Base-by-base conservation (phyloP, 2,329 filamentous ascomycete genomes). In the Pseudogymnoascus sp. region DNA sequence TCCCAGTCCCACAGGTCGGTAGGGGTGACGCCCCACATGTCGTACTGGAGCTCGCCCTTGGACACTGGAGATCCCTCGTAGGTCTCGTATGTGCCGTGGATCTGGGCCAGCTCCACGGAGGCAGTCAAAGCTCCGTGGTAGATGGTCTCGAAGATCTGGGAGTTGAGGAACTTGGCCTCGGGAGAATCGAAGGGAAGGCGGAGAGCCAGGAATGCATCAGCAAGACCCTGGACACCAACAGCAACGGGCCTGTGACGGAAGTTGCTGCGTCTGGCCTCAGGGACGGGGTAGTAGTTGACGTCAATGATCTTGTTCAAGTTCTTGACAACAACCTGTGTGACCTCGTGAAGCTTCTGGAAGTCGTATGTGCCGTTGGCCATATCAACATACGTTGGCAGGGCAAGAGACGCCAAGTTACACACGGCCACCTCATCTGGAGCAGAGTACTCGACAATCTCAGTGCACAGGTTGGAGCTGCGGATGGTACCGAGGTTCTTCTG, bases 401-500 rank as follows among this genome's bases (percentile, higher is more conserved):
- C 91, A 67, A 99, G 82, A 4, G 95, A 99, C 39, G 95, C 95
- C 77, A 99, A 80, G 80, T 99, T 99, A 83, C 95, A 99, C 65
- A 97, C 95, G 70, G 95, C 95, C 61, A 99, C 95, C 84, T 99
- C 95, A 77, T 99, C 95, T 37, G 95, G 93, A 37, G 95, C 91
- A 68, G 83, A 96, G 82, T 97, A 99, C 81, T 99, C 95, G 68
- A 99, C 85, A 71, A 99, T 99, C 79, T 99, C 95, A 61, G 93
- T 97, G 86, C 95, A 99, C 60, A 99, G 83, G 78, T 99, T 99
- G 73, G 95, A 99, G 83, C 91, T 97, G 77, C 92, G 92, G 72
- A 99, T 99, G 67, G 93, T 97, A 69, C 95, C 95, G 34, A 99
- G 84, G 79, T 99, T 99, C 88, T 99, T 97, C 82, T 99, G 95